Evolutionary conservation across 2,329 filamentous ascomycete genomes (phyloP).

Genomic region (Fusarium sp.): DNA sequence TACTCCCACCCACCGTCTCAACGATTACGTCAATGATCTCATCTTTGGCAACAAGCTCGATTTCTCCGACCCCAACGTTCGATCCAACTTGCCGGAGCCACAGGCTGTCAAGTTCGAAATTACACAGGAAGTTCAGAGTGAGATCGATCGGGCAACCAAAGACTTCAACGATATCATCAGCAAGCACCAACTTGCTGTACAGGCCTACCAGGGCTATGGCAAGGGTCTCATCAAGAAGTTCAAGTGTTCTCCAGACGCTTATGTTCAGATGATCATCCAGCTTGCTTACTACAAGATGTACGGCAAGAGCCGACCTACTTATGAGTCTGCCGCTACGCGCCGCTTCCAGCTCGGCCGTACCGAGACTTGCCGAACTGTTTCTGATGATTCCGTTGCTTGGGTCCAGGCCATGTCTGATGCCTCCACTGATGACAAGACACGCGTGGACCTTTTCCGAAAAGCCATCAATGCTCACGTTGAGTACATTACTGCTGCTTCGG

Average conservation of each 20-base stretch:
- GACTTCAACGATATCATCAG: constrained; percentile 88
- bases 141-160: constrained; percentile 82
- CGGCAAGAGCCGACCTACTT: constrained; percentile 96
- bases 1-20: constrained; percentile 95
- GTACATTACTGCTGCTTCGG: constrained; percentile 90
- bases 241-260: constrained; percentile 97
- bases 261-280: constrained; percentile 98
- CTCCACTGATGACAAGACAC: constrained; percentile 73
- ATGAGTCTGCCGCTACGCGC: constrained; percentile 94
- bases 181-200: constrained; percentile 91
- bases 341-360: constrained; percentile 97
- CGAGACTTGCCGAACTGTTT: constrained; percentile 94
- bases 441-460: constrained; percentile 82
- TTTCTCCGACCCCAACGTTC: constrained; percentile 82
- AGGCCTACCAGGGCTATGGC: constrained; percentile 97
- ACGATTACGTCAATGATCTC: constrained; percentile 92
- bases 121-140: constrained; percentile 78
- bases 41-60: constrained; percentile 97
- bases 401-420: constrained; percentile 88
- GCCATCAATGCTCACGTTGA: constrained; percentile 87
- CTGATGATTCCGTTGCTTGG: constrained; percentile 91
- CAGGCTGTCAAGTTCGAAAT: constrained; percentile 83
- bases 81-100: constrained; percentile 88
- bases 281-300: constrained; percentile 99
- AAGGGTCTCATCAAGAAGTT: constrained; percentile 99